Evolutionary conservation across 108 stramenopile species (phyloP).

Genomic region (Tribonema minus): DNA sequence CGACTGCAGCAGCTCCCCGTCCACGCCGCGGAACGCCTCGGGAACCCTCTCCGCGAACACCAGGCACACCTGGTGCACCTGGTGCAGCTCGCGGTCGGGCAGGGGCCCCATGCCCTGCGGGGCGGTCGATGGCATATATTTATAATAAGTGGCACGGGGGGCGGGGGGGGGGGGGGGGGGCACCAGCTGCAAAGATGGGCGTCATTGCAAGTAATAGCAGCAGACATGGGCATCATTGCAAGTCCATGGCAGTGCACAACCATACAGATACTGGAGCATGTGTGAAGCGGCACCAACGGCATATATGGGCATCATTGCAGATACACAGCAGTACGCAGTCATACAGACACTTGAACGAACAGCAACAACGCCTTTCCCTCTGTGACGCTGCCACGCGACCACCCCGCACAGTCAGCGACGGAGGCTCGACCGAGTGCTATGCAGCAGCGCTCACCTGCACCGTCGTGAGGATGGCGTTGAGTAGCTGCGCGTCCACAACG

Average conservation of each 20-base stretch:
- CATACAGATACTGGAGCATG: background rate
- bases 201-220: background rate
- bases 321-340: background rate
- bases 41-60: conserved; percentile 3
- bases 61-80: conserved; percentile 1
- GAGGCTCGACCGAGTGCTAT: background rate
- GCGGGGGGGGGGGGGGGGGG: background rate
- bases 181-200: background rate
- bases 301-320: background rate
- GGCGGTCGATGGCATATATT: background rate
- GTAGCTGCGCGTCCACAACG: background rate
- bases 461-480: background rate
- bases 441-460: background rate
- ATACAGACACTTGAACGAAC: background rate
- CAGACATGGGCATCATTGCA: background rate
- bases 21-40: conserved; percentile 3
- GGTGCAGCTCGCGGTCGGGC: too few relatives aligned
- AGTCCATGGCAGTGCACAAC: background rate
- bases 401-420: background rate
- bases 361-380: background rate
- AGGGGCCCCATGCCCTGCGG: background rate
- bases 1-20: background rate
- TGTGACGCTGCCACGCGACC: background rate
- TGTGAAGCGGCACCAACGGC: too few relatives aligned
- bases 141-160: background rate